These are phyloP conservation scores for Euphrasia confusa DNA, from an alignment of 257 asterid species.

Conservation along the genomic window DNA sequence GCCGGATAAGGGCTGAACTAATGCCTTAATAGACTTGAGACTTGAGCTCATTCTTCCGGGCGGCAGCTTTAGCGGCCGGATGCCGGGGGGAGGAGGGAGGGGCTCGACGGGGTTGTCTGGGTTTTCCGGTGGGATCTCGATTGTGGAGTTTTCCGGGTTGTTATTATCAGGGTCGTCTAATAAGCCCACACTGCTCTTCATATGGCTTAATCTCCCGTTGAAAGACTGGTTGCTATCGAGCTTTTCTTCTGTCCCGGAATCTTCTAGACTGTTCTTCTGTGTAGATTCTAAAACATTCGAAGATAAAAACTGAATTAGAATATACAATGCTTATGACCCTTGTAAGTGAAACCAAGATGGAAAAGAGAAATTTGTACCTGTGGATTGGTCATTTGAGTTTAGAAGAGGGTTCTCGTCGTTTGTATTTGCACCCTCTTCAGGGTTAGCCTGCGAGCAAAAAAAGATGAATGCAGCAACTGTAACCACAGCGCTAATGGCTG, in stretches of 20 bases:
- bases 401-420: conserved; percentile 84
- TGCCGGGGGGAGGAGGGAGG: conserved; percentile 29
- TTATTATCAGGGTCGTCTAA: conserved; percentile 20
- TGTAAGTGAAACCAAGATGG: too few species aligned
- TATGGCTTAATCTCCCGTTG: conserved; percentile 27
- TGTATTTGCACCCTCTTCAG: conserved; percentile 39
- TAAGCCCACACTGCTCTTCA: conserved; percentile 28
- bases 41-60: conserved; percentile 54
- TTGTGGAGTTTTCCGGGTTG: conserved; percentile 32
- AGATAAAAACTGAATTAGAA: conserved; percentile 18
- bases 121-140: conserved; percentile 38
- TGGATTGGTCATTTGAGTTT: conserved; percentile 58
- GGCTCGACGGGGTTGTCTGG: conserved; percentile 3
- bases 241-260: conserved; percentile 41
- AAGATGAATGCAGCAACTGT: conserved; percentile 46
- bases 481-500: conserved; percentile 31
- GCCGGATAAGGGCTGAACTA: too few species aligned
- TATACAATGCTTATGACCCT: conserved; percentile 20
- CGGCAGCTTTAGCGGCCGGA: conserved; percentile 73
- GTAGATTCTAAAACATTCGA: conserved; percentile 54
- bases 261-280: conserved; percentile 37
- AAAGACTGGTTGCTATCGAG: conserved; percentile 39
- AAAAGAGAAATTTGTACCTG: conserved; percentile 36
- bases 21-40: neutral
- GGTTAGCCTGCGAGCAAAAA: conserved; percentile 37